Conservation (phyloP, 2,329 filamentous ascomycete genomes). For the Alternaria sp. region DNA sequence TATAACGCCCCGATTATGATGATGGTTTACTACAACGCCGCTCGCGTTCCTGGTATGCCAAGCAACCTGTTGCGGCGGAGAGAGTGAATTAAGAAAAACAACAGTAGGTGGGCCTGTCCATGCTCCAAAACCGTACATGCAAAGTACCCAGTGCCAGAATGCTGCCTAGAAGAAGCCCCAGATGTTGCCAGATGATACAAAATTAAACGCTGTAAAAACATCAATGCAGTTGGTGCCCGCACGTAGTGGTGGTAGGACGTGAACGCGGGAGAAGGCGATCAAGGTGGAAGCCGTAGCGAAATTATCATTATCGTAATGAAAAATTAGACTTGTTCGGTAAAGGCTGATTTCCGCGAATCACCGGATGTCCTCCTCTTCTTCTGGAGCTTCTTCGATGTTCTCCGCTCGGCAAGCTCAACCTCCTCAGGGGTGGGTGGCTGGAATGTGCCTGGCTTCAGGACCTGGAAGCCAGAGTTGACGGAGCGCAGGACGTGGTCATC, state of each 20-base stretch:
- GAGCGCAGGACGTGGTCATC: constrained; percentile 48
- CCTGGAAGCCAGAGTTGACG: constrained; percentile 52
- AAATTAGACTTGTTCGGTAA: constrained; percentile 45
- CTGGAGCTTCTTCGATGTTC: constrained; percentile 50
- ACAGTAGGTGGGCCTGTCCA: constrained; percentile 1
- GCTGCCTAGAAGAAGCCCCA: constrained; percentile 13
- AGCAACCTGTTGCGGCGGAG: constrained; percentile 8
- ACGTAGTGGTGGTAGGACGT: constrained; percentile 19
- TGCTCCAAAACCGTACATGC: constrained; percentile 18
- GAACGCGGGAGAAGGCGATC: no score
- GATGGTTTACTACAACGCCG: constrained; percentile 13
- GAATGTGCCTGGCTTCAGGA: constrained; percentile 50
- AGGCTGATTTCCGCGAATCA: constrained; percentile 42
- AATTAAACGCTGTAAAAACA: constrained; percentile 33
- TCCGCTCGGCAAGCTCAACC: constrained; percentile 39
- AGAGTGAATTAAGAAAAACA: constrained; percentile 3
- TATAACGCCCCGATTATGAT: constrained; percentile 13
- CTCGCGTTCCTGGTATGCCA: constrained; percentile 6
- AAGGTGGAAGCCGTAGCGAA: constrained; percentile 16
- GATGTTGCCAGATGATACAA: constrained; percentile 28
- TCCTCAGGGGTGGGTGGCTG: constrained; percentile 40
- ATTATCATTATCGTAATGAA: constrained; percentile 17
- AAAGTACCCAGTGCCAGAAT: constrained; percentile 9
- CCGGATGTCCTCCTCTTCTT: constrained; percentile 50
- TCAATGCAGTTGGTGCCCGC: constrained; percentile 27